Evolutionary conservation across 352 stramenopile genomes (phyloP).

Genomic region (Blastocystis sp.): DNA sequence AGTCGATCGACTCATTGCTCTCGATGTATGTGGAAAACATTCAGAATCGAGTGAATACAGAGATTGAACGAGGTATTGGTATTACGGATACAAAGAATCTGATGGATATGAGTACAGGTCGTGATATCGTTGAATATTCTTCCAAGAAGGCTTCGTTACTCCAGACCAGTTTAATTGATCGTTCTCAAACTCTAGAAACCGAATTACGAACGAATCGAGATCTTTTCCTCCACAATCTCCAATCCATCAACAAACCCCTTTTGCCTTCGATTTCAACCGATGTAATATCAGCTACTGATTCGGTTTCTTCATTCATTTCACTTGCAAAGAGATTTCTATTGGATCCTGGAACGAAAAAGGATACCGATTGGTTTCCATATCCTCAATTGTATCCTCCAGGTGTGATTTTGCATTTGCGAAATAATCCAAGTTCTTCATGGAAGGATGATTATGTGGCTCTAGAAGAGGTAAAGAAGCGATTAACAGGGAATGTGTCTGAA

Average conservation of each 20-base stretch:
- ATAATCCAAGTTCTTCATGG: background rate
- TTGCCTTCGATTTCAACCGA: background rate
- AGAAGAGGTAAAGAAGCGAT: conserved; percentile 3
- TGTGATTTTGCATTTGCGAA: conserved; percentile 6
- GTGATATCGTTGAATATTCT: background rate
- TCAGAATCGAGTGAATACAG: background rate
- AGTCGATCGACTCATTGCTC: background rate
- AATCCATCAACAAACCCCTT: background rate
- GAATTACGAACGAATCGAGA: background rate
- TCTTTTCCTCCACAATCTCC: background rate
- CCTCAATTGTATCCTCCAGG: conserved; percentile 48
- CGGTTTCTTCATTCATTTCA: background rate
- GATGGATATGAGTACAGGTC: background rate
- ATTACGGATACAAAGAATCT: background rate
- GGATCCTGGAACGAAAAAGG: background rate
- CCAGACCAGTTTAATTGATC: background rate
- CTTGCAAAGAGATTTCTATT: background rate
- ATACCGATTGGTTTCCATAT: conserved; percentile 40
- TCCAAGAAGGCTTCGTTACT: background rate
- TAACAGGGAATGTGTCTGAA: background rate
- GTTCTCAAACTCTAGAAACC: background rate
- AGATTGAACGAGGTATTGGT: background rate
- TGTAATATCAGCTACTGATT: background rate
- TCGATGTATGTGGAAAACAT: background rate
- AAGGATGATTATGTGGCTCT: background rate